These are phyloP conservation scores for Leptodontidium sp. DNA, from an alignment of 2,329 filamentous ascomycete species.

Conservation along the genomic window DNA sequence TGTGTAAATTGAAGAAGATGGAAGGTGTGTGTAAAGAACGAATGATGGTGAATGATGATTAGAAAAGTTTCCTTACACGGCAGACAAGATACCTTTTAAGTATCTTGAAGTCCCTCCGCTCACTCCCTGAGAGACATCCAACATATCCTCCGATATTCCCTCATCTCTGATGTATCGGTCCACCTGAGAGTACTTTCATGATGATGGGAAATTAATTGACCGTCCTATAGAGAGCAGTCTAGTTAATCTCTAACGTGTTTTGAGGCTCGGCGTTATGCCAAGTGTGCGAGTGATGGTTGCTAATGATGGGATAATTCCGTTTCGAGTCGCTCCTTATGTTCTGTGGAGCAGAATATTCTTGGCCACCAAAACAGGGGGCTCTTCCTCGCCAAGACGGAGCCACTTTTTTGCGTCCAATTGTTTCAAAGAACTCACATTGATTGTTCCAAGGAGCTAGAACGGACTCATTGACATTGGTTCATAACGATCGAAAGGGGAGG, in stretches of 20 bases:
- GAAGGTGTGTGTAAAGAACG: constrained; percentile 9
- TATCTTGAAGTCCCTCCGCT: background rate
- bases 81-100: background rate
- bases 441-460: background rate
- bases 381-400: background rate
- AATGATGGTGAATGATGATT: background rate
- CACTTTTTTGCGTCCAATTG: background rate
- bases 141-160: constrained; percentile 11
- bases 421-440: background rate
- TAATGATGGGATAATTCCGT: background rate
- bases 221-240: background rate
- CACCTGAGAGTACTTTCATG: constrained; percentile 10
- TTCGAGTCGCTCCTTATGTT: background rate
- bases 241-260: constrained; percentile 9
- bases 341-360: background rate
- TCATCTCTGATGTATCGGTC: constrained; percentile 18
- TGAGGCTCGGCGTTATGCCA: constrained; percentile 8
- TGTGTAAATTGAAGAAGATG: constrained; percentile 4
- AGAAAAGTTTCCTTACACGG: background rate
- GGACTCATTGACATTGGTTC: background rate
- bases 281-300: constrained; percentile 3
- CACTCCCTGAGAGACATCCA: background rate
- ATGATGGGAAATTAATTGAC: constrained; percentile 18
- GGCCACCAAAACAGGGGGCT: background rate
- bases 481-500: no score